Base-by-base conservation (phyloP, 169 alveolate genomes). In the Theileria luwenshuni region DNA sequence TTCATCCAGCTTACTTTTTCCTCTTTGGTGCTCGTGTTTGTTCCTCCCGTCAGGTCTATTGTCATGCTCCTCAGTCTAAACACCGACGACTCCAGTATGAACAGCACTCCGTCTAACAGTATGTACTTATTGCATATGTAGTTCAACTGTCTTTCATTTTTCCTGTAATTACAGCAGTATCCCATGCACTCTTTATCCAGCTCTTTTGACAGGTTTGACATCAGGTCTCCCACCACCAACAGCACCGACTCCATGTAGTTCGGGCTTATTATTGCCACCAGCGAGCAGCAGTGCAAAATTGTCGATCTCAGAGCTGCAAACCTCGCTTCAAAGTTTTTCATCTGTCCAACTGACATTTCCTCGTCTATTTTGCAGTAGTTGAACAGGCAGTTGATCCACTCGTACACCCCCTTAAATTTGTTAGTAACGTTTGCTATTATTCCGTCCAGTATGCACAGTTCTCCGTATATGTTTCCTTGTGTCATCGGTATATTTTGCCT, bases 231-330 rank as follows among this genome's bases (percentile, higher is more conserved):
- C 32, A 81, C 61, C 33, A 83, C 69, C 69, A 64, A 49, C 19
- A 81, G 54, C 10, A 65, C 33, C 42, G 28, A 17, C 42, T 68
- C 48, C 84, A 81, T 72, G 52, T 67, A 81, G 17, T 64, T 75
- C n/a, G 47, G 83, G 76, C 69, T 81, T n/a, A 81, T 35, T 7
- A 72, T 69, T 7, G 81, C 56, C 52, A 81, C 58, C 42, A 74
- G 1, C 28, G 85, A 33, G 7, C 70, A 68, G 38, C 85, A 74
- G 30, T 72, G 68, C 41, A 69, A 48, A 6, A 72, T 81, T 0
- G 75, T 65, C 7, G 89, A 81, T n/a, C 89, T 33, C 54, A 81
- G 69, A 32, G 85, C 71, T n/a, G 89, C 84, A 43, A 81, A 81
- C 1, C 85, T 27, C 21, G 89, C 58, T 13, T 81, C 85, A 52